A percentile compares a stretch with the other conserved stretches of the same genome.
Evolutionary conservation across 345 rosid species (phyloP).

Genomic region (Eucalyptus regnans): DNA sequence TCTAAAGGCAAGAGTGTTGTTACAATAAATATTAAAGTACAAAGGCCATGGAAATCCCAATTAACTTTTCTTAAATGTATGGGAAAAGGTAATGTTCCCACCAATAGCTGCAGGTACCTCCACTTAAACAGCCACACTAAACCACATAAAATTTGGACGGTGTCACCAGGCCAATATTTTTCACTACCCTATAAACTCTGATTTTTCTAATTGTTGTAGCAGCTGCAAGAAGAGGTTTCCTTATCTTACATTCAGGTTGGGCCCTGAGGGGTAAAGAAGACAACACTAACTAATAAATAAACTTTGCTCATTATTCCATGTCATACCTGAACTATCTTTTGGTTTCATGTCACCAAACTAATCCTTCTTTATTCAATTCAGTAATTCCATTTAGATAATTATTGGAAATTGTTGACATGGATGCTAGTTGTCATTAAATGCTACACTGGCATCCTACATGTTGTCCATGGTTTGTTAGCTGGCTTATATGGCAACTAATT

Average conservation of each 20-base stretch:
- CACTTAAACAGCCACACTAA: background rate
- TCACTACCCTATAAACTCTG: background rate
- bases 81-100: background rate
- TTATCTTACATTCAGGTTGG: background rate
- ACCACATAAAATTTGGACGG: background rate
- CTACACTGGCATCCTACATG: background rate
- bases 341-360: background rate
- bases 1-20: background rate
- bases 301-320: background rate
- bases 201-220: background rate
- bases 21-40: background rate
- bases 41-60: background rate
- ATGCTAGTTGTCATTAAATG: background rate
- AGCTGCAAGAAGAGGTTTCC: background rate
- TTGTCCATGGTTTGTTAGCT: background rate
- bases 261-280: background rate
- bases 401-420: background rate
- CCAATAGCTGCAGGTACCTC: background rate
- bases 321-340: background rate
- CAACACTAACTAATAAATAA: background rate
- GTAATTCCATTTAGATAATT: background rate
- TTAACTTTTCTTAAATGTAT: background rate
- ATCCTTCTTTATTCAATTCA: background rate
- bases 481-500: background rate
- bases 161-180: background rate